Base-by-base conservation (phyloP, 2,329 filamentous ascomycete genomes). In the Leptoxyphium fumago region DNA sequence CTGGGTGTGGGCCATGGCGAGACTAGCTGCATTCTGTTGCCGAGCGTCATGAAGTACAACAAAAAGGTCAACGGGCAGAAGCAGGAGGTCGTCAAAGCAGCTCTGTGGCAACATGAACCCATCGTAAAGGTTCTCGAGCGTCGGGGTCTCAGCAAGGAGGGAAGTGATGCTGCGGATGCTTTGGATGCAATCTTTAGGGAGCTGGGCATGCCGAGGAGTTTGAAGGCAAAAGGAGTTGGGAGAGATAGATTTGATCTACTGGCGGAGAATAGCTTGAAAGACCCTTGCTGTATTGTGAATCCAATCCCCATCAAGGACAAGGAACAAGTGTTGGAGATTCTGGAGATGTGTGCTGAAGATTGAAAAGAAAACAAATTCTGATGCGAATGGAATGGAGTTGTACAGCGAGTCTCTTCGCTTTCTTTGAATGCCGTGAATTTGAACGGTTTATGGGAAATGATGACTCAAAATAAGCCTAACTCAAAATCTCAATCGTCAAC, bases 1-100 rank as follows among this genome's bases (percentile, higher is more conserved):
- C 55, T 74, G 2, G 74, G 74, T 0, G 74, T 78, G 2, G 69
- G 71, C 0, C 75, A 80, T 52, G 75, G 75, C 10, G 74, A 77
- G 56, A 79, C 74, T 26, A 75, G 70, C 50, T 79, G 69, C 53
- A 69, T 72, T 39, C 61, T 75, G 44, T 62, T 71, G 30, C 74
- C 75, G 0, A 66, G 70, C 1, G 73, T 79, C 5, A 72, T 72
- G 53, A 72, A 70, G 52, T 78, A 65, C 52, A 80, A 78, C 45
- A 61, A 62, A 2, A 11, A 14, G 2, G 56, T 53, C 30, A 56
- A 64, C 41, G 65, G 65, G 5, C 63, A 63, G 2, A 61, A 64
- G 8, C 72, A 74, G 55, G 51, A 55, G 9, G 57, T 57, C 2
- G 58, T 70, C 1, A 54, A 57, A 7, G 52, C 64, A 5, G 60